phyloP scores from a whole-genome alignment of 768 basidiomycete genomes.

The Boletellus ananiceps region DNA sequence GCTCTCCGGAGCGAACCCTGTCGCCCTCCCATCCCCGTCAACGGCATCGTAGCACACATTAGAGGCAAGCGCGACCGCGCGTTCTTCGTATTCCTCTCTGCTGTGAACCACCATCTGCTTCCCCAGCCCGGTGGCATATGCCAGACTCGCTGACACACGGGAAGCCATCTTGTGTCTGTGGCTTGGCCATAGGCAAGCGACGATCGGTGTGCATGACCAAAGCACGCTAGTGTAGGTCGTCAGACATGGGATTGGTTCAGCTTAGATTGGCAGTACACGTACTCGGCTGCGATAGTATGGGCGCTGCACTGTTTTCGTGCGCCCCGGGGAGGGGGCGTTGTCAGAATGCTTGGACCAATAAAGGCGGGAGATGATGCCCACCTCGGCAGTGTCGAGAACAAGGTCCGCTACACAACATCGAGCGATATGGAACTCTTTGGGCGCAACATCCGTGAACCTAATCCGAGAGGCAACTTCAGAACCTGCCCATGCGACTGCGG shows the following conservation, averaged over 20 bases:
- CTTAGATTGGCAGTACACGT: constrained; percentile 10
- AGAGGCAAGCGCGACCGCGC: constrained; percentile 39
- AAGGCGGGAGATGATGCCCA: constrained; percentile 11
- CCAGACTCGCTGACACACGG: constrained; percentile 47
- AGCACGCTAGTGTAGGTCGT: constrained; percentile 35
- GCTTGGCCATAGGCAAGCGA: constrained; percentile 43
- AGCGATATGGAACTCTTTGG: constrained; percentile 42
- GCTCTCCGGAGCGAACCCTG: not conserved
- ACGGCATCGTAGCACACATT: constrained; percentile 17
- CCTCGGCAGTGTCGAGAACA: constrained; percentile 51
- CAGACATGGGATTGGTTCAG: not conserved
- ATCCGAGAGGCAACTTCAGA: constrained; percentile 42
- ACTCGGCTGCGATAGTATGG: constrained; percentile 50
- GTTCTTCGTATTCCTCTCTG: constrained; percentile 41
- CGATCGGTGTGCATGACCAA: constrained; percentile 48
- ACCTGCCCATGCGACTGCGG: constrained; percentile 43
- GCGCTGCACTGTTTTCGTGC: constrained; percentile 41
- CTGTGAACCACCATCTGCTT: constrained; percentile 42
- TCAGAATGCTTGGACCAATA: not conserved
- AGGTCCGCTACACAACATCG: constrained; percentile 46
- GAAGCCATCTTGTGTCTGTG: constrained; percentile 48
- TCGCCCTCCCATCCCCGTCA: too few species aligned
- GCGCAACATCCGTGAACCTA: constrained; percentile 45
- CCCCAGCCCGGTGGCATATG: constrained; percentile 44
- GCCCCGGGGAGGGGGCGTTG: not conserved